Conservation (phyloP, 441 rosid genomes). For the Pelargonium citronellum region DNA sequence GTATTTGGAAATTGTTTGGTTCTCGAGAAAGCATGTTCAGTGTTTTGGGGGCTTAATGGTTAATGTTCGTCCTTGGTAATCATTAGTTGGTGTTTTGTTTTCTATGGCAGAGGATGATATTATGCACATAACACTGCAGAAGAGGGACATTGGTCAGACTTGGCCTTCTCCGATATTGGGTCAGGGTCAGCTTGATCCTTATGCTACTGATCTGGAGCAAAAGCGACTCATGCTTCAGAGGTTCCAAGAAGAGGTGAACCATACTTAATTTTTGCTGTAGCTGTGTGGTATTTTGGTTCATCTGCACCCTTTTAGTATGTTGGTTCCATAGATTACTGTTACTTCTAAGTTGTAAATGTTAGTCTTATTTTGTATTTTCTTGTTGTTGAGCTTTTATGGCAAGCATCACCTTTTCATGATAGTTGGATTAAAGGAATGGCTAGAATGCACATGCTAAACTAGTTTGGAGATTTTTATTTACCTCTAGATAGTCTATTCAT, state of each 20-base stretch:
- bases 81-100: not conserved
- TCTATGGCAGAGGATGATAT: constrained; percentile 61
- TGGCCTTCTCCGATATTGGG: constrained; percentile 89
- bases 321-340: not conserved
- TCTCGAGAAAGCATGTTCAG: not conserved
- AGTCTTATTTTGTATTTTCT: not conserved
- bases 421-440: not conserved
- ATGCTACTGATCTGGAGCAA: not conserved
- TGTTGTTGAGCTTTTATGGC: not conserved
- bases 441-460: not conserved
- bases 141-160: constrained; percentile 87
- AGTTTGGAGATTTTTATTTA: not conserved
- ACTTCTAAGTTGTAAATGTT: too few relatives aligned
- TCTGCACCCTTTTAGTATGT: not conserved
- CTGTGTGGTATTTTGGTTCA: not conserved
- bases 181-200: constrained; percentile 73
- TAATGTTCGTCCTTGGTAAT: not conserved
- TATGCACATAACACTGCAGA: constrained; percentile 83
- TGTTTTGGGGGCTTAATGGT: not conserved
- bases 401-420: not conserved
- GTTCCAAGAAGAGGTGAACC: not conserved
- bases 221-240: constrained; percentile 5
- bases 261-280: not conserved
- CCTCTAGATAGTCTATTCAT: not conserved
- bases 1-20: constrained; percentile 13